Conservation (phyloP, 768 basidiomycete species). For the Mycena indigotica region DNA sequence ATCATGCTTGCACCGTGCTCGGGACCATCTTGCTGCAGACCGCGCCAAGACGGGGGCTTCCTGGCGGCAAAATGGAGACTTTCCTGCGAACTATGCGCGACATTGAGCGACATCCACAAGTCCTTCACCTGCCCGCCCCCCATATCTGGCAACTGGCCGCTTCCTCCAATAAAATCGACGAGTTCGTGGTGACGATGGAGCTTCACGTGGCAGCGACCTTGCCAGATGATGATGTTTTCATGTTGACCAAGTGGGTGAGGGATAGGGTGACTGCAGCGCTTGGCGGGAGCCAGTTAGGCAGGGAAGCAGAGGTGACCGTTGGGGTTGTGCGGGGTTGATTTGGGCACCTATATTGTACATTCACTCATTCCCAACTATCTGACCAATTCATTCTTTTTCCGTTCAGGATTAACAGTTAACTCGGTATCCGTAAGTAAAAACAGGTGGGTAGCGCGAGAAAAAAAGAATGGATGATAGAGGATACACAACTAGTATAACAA, state of each 20-base stretch:
- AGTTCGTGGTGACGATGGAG: slow-evolving; percentile 77
- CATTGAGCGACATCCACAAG: slow-evolving; percentile 82
- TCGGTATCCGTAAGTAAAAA: too few species aligned
- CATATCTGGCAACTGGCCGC: slow-evolving; percentile 82
- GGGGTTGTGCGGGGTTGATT: slow-evolving; percentile 61
- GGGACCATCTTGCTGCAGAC: slow-evolving; percentile 91
- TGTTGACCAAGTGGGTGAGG: slow-evolving; percentile 76
- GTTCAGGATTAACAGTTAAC: too few species aligned
- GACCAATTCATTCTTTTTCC: too few species aligned
- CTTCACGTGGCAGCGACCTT: slow-evolving; percentile 71
- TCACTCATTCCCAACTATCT: too few species aligned
- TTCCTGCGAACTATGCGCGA: slow-evolving; percentile 83
- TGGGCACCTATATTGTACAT: background rate
- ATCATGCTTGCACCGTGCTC: slow-evolving; percentile 79
- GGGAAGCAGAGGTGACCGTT: slow-evolving; percentile 69
- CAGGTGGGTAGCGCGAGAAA: too few species aligned
- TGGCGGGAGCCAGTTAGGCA: slow-evolving; percentile 39
- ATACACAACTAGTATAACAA: too few species aligned
- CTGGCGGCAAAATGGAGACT: slow-evolving; percentile 73
- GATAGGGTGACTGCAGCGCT: slow-evolving; percentile 63
- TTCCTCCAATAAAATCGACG: slow-evolving; percentile 23
- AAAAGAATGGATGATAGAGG: too few species aligned
- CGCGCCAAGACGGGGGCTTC: slow-evolving; percentile 63
- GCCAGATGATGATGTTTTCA: slow-evolving; percentile 69
- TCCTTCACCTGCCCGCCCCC: slow-evolving; percentile 80